phyloP scores from a whole-genome alignment of 2,329 filamentous ascomycete genomes.

The Didymella arachidicola region DNA sequence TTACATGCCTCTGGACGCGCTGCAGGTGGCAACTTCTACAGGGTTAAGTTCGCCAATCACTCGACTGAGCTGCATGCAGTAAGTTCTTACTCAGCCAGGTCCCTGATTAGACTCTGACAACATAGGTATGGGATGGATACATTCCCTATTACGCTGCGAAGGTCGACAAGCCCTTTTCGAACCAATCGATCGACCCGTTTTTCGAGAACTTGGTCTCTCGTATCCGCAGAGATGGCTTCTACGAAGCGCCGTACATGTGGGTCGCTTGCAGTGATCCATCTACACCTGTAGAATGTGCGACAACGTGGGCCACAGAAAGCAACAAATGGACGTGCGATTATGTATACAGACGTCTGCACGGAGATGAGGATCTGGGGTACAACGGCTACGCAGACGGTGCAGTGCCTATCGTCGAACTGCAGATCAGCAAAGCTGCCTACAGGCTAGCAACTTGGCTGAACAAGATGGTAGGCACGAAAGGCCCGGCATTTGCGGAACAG shows the following conservation, averaged over 20 bases:
- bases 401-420: slow-evolving; percentile 52
- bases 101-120: slow-evolving; percentile 17
- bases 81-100: slow-evolving; percentile 17
- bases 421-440: slow-evolving; percentile 53
- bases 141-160: slow-evolving; percentile 51
- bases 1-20: slow-evolving; percentile 51
- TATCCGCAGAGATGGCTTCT: slow-evolving; percentile 48
- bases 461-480: slow-evolving; percentile 36
- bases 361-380: slow-evolving; percentile 45
- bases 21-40: slow-evolving; percentile 50
- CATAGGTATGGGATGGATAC: slow-evolving; percentile 51
- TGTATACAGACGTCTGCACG: slow-evolving; percentile 45
- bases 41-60: slow-evolving; percentile 47
- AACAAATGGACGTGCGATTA: slow-evolving; percentile 53
- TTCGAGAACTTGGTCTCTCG: slow-evolving; percentile 47
- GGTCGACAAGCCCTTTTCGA: slow-evolving; percentile 45
- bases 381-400: slow-evolving; percentile 50
- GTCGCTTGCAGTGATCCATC: slow-evolving; percentile 46
- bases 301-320: slow-evolving; percentile 50
- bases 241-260: slow-evolving; percentile 48
- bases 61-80: slow-evolving; percentile 51
- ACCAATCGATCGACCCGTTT: slow-evolving; percentile 47
- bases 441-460: slow-evolving; percentile 53
- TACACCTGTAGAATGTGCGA: slow-evolving; percentile 45
- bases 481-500: slow-evolving; percentile 14